These are phyloP conservation scores for Dioscorea zingiberensis DNA, from an alignment of 106 monocot species.

Conservation along the genomic window DNA sequence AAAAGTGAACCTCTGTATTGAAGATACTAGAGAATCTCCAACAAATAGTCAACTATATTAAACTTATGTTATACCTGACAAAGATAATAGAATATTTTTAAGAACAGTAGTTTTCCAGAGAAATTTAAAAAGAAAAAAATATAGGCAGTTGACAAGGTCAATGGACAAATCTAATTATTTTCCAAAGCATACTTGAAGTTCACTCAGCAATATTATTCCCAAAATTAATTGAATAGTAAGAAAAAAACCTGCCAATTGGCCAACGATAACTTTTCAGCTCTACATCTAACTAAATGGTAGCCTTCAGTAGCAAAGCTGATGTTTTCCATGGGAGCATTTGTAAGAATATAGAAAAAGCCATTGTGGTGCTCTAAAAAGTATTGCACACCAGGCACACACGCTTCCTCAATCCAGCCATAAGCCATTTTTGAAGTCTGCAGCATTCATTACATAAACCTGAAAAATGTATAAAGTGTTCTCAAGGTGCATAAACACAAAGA, in stretches of 20 bases:
- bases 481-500: constrained; percentile 5
- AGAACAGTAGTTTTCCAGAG: no score
- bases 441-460: constrained; percentile 85
- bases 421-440: constrained; percentile 45
- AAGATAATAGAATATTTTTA: no score
- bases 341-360: constrained; percentile 94
- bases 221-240: background rate
- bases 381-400: constrained; percentile 75
- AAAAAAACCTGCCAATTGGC: constrained; percentile 60
- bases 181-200: no score
- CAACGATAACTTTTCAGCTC: constrained; percentile 39
- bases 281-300: constrained; percentile 77
- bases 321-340: constrained; percentile 56
- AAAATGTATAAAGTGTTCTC: constrained; percentile 13
- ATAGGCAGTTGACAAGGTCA: no score
- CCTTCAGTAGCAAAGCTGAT: constrained; percentile 20
- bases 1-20: no score
- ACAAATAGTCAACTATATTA: no score
- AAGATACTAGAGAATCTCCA: no score
- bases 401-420: constrained; percentile 43
- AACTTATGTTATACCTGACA: no score
- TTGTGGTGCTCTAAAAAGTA: constrained; percentile 96
- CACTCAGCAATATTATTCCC: no score
- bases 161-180: no score
- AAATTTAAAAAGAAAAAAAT: no score